phyloP scores from a whole-genome alignment of 2,329 filamentous ascomycete species.

The Aspergillus pseudotamarii region DNA sequence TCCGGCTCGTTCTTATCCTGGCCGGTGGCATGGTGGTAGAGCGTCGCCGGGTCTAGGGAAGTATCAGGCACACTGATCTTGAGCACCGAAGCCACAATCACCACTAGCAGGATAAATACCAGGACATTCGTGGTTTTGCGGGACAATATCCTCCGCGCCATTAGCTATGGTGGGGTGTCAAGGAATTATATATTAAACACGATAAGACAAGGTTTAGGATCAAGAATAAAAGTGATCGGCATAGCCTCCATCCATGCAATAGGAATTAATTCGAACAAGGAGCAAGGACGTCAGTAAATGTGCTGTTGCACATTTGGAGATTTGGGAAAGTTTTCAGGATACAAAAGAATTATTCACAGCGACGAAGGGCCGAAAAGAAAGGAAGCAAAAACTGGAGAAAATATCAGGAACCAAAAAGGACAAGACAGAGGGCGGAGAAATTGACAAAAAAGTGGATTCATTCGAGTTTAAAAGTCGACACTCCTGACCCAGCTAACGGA shows the following conservation, averaged over 20 bases:
- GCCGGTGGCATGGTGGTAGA: constrained; percentile 10
- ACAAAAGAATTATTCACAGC: neutral
- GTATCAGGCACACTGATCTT: constrained; percentile 5
- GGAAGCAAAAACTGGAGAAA: neutral
- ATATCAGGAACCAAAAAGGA: neutral
- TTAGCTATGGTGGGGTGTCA: neutral
- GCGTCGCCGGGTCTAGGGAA: constrained; percentile 5
- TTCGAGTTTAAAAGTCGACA: neutral
- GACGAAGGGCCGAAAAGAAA: neutral
- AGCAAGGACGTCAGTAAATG: neutral
- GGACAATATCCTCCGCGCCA: neutral
- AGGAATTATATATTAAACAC: neutral
- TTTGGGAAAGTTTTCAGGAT: neutral
- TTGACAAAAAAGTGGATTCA: neutral
- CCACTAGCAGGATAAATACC: constrained; percentile 7
- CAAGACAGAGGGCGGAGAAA: neutral
- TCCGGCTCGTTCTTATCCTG: constrained; percentile 13
- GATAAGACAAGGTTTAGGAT: neutral
- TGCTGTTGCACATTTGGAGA: neutral
- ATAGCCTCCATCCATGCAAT: neutral
- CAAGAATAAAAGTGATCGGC: neutral
- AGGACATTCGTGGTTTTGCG: constrained; percentile 12
- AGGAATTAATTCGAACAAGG: neutral
- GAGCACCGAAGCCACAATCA: constrained; percentile 11
- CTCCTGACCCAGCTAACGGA: neutral